phyloP scores from a whole-genome alignment of 495 filamentous ascomycete genomes.

The Penicillium odoratum region DNA sequence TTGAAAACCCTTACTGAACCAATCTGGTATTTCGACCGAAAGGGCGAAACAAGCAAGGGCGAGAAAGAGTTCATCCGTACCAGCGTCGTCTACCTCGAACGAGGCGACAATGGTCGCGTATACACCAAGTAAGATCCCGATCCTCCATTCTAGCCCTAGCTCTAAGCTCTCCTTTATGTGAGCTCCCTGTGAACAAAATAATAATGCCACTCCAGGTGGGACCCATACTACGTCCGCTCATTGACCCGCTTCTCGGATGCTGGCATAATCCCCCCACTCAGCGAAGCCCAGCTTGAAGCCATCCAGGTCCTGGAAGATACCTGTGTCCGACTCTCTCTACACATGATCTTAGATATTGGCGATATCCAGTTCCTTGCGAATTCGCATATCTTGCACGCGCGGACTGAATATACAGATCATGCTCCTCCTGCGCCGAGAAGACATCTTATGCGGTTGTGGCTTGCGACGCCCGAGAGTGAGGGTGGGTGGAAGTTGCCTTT shows the following conservation, averaged over 20 bases:
- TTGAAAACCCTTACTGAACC: constrained; percentile 71
- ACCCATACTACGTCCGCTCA: constrained; percentile 75
- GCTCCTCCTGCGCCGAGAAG: constrained; percentile 61
- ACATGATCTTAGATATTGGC: constrained; percentile 77
- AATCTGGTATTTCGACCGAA: constrained; percentile 93
- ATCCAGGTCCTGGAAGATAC: constrained; percentile 65
- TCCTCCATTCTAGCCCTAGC: constrained; percentile 35
- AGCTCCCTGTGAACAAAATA: too few relatives aligned
- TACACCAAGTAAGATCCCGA: constrained; percentile 50
- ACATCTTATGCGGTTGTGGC: constrained; percentile 84
- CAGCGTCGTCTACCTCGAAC: constrained; percentile 72
- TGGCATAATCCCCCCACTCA: constrained; percentile 67
- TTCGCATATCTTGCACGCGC: constrained; percentile 66
- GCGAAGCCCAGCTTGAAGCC: constrained; percentile 62
- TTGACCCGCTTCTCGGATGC: constrained; percentile 63
- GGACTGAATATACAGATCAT: constrained; percentile 68
- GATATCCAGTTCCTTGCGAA: constrained; percentile 79
- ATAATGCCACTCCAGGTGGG: constrained; percentile 57
- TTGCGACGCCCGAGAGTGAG: constrained; percentile 75
- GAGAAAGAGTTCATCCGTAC: constrained; percentile 75
- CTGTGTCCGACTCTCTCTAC: constrained; percentile 62
- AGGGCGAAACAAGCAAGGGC: constrained; percentile 75
- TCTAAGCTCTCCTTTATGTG: too few relatives aligned
- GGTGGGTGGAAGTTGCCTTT: constrained; percentile 86
- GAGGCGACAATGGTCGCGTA: constrained; percentile 48